Conservation (phyloP, 2,329 filamentous ascomycete genomes). For the Trichophyton benhamiae region DNA sequence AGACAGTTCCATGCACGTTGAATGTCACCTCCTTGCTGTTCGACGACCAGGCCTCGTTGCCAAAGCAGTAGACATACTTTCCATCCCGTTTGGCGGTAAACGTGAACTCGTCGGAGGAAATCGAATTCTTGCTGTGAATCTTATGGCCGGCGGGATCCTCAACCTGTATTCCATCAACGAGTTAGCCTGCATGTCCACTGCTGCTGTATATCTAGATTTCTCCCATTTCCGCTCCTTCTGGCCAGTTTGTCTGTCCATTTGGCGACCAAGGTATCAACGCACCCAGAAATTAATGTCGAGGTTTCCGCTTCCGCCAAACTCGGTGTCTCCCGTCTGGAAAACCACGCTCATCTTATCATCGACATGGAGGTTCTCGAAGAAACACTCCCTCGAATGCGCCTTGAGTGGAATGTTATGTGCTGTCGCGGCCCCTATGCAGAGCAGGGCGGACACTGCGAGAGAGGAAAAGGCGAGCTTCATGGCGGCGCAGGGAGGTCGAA, state of each 20-base stretch:
- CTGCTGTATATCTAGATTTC: background rate
- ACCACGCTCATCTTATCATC: constrained; percentile 98
- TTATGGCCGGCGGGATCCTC: constrained; percentile 63
- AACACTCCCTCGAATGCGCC: constrained; percentile 90
- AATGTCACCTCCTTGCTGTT: constrained; percentile 97
- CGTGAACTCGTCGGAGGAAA: constrained; percentile 84
- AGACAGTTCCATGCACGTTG: constrained; percentile 98
- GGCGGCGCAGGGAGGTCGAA: constrained; percentile 10
- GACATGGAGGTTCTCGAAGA: constrained; percentile 81
- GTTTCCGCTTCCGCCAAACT: constrained; percentile 89
- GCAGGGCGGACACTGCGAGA: constrained; percentile 42
- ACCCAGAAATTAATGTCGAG: constrained; percentile 98
- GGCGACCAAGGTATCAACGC: constrained; percentile 25
- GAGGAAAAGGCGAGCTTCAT: constrained; percentile 33
- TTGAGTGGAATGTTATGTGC: constrained; percentile 95
- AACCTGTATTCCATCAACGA: constrained; percentile 42
- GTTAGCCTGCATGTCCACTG: background rate
- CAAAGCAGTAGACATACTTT: constrained; percentile 94
- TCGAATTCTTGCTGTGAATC: constrained; percentile 65
- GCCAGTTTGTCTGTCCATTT: background rate
- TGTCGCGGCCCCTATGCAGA: constrained; percentile 46
- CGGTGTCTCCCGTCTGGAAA: constrained; percentile 93
- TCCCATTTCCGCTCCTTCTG: background rate
- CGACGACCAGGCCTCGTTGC: constrained; percentile 95
- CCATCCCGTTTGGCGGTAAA: constrained; percentile 79